Base-by-base conservation (phyloP, 179 eudicot species). In the Gypsophila paniculata region DNA sequence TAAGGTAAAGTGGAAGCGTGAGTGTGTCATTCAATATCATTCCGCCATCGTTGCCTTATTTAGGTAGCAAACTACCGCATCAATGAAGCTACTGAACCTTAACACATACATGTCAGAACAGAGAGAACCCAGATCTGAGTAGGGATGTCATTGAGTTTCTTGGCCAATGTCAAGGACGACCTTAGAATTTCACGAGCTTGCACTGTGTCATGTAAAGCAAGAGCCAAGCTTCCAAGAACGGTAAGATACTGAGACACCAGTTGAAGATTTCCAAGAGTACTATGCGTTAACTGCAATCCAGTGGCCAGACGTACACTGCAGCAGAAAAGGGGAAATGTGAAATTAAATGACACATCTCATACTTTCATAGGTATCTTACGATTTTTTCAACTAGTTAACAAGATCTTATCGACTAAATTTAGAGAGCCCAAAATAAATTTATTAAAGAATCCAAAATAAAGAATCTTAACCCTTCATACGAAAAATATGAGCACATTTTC, bases 101-200 rank as follows among this genome's bases (percentile, higher is more conserved):
- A 53, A 17, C n/a, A 76, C 22, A 66, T 85, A 89, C 99, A 88
- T 72, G 97, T 85, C 71, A 91, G 59, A 76, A 85, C 88, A 15
- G 99, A 83, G 19, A 94, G 88, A 25, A 95, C 99, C 97, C 97
- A 92, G 53, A 86, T 87, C 81, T 92, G 99, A 69, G 97, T 92
- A 14, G 99, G 99, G 68, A 90, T 65, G 78, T 95, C 99, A 71
- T 77, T 82, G 12, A 92, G 95, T 82, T 90, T 95, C 87, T 90
- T 95, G n/a, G 99, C 96, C 83, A 95, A 78, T 19, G 99, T 92
- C 73, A 92, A 85, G 72, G 97, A 86, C 68, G 99, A 92, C 80
- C 89, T 86, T 85, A 95, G 85, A 71, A 92, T 95, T 79, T 92
- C 97, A 77, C 91, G 83, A 64, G 97, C 99, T 86, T 94, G 99